These are phyloP conservation scores for Saccharomycopsis olivae DNA, from an alignment of 805 yeast genomes.

Conservation along the genomic window DNA sequence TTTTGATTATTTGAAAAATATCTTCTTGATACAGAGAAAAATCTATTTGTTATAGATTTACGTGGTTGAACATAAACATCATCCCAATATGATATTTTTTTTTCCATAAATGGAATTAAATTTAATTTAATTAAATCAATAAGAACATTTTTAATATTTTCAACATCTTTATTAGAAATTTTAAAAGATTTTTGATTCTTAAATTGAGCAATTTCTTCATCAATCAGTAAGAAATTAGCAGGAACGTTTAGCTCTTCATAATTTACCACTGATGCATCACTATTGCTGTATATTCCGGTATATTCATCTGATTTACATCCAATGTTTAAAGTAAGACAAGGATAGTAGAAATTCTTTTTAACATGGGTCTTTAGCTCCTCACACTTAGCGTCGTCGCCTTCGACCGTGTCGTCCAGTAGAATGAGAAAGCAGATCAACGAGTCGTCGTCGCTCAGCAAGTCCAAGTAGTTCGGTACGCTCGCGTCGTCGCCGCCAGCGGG, in stretches of 20 bases:
- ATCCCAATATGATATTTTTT: constrained; percentile 73
- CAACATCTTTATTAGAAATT: constrained; percentile 3
- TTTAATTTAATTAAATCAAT: constrained; percentile 16
- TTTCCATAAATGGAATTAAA: constrained; percentile 73
- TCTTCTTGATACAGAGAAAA: constrained; percentile 32
- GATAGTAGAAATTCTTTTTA: constrained; percentile 17
- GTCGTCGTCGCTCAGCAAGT: constrained; percentile 17
- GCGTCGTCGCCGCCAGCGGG: no score
- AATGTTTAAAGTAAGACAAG: constrained; percentile 16
- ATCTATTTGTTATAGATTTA: constrained; percentile 62
- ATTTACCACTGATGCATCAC: neutral
- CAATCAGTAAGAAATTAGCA: constrained; percentile 3
- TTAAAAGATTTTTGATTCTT: neutral
- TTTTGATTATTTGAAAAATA: constrained; percentile 22
- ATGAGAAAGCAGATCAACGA: constrained; percentile 17
- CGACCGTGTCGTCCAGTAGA: constrained; percentile 2
- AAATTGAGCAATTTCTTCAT: constrained; percentile 8
- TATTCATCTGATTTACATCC: constrained; percentile 1
- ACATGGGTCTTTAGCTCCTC: constrained; percentile 10
- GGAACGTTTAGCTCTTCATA: constrained; percentile 4
- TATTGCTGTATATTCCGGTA: neutral
- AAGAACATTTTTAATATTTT: constrained; percentile 4
- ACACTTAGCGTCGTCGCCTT: constrained; percentile 12
- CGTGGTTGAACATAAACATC: constrained; percentile 71
- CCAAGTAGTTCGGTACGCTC: constrained; percentile 12